These are phyloP conservation scores for Sapria himalayana DNA, from an alignment of 345 rosid genomes.

Conservation along the genomic window DNA sequence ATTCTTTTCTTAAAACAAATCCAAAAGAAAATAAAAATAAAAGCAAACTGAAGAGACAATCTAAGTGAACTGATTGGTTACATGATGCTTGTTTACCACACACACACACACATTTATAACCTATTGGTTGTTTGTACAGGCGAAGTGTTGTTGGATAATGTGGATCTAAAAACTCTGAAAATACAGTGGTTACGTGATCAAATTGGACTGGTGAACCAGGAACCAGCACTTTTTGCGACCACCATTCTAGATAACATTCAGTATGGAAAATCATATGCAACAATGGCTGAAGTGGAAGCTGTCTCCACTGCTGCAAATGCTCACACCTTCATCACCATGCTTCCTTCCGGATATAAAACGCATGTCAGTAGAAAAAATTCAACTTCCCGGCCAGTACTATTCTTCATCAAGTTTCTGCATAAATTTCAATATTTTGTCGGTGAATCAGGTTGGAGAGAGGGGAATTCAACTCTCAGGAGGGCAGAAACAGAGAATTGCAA, in stretches of 20 bases:
- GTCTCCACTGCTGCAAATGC: constrained; percentile 89
- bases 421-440: background rate
- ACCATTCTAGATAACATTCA: constrained; percentile 83
- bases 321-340: constrained; percentile 76
- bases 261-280: constrained; percentile 79
- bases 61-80: too few relatives aligned
- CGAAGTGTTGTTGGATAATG: constrained; percentile 68
- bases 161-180: constrained; percentile 72
- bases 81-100: too few relatives aligned
- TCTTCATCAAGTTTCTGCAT: background rate
- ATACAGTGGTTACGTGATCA: constrained; percentile 79
- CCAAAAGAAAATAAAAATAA: too few relatives aligned
- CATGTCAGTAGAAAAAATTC: constrained; percentile 30
- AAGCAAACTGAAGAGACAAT: too few relatives aligned
- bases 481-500: constrained; percentile 94
- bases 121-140: constrained; percentile 48
- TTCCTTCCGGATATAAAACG: constrained; percentile 85
- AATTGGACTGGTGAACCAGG: constrained; percentile 93
- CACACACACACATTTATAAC: too few relatives aligned
- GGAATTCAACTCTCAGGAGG: constrained; percentile 98
- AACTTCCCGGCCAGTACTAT: background rate
- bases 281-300: constrained; percentile 81
- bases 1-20: too few relatives aligned
- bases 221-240: constrained; percentile 94
- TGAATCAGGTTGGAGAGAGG: constrained; percentile 73